phyloP scores from a whole-genome alignment of 257 asterid genomes.

The Hygrophila difformis region DNA sequence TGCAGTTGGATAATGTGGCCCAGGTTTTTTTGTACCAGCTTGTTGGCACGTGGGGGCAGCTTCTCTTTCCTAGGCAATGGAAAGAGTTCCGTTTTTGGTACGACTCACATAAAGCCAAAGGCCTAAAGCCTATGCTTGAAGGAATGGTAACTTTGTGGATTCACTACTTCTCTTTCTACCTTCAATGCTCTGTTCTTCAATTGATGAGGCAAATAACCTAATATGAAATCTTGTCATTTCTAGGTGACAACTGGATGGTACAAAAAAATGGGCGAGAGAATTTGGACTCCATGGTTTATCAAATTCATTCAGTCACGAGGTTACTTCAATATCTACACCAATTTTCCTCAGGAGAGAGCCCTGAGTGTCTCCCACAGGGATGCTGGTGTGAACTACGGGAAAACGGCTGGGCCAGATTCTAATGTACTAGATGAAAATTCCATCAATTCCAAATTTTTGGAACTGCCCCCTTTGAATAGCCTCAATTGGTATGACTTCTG shows the following conservation, averaged over 20 bases:
- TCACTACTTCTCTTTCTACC: not conserved
- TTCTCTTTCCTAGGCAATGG: constrained; percentile 93
- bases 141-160: constrained; percentile 62
- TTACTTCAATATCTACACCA: constrained; percentile 75
- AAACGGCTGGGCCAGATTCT: constrained; percentile 87
- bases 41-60: constrained; percentile 99
- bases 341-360: constrained; percentile 68
- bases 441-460: constrained; percentile 32
- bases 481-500: constrained; percentile 92
- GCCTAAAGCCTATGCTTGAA: constrained; percentile 68
- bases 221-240: constrained; percentile 8
- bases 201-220: constrained; percentile 1
- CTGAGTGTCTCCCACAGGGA: constrained; percentile 86
- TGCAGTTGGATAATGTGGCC: constrained; percentile 51
- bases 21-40: constrained; percentile 79
- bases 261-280: constrained; percentile 86
- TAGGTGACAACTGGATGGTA: constrained; percentile 97
- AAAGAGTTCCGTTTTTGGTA: constrained; percentile 95
- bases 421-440: constrained; percentile 51
- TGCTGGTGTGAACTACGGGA: constrained; percentile 89
- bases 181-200: constrained; percentile 5
- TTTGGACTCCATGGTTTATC: constrained; percentile 99
- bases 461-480: constrained; percentile 43
- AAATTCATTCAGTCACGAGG: constrained; percentile 79
- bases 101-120: constrained; percentile 64